phyloP scores from a whole-genome alignment of 2,329 filamentous ascomycete species.

The Didymella sp. region DNA sequence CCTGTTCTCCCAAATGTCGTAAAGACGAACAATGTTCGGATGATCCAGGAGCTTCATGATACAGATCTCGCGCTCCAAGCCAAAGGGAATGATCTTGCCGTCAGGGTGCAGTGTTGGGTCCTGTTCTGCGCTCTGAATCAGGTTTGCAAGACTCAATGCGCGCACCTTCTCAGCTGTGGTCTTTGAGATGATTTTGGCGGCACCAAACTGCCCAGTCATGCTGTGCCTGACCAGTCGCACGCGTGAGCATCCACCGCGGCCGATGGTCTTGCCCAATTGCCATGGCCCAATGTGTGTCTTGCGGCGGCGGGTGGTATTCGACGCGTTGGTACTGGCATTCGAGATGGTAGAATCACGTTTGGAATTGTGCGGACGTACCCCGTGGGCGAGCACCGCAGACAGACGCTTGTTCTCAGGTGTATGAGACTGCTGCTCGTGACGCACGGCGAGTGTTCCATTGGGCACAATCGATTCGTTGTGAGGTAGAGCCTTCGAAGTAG shows the following conservation, averaged over 20 bases:
- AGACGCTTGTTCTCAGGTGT: constrained; percentile 60
- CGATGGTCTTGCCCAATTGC: constrained; percentile 87
- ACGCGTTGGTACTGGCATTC: constrained; percentile 62
- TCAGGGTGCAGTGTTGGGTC: constrained; percentile 60
- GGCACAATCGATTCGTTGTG: constrained; percentile 56
- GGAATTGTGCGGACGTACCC: constrained; percentile 56
- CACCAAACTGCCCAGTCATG: constrained; percentile 79
- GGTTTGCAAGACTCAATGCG: constrained; percentile 81
- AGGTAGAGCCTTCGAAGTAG: constrained; percentile 40
- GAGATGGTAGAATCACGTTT: constrained; percentile 61
- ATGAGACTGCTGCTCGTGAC: constrained; percentile 39
- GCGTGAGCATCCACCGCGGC: constrained; percentile 86
- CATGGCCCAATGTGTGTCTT: constrained; percentile 89
- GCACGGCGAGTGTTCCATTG: constrained; percentile 54
- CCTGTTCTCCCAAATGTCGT: constrained; percentile 97
- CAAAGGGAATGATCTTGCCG: constrained; percentile 78
- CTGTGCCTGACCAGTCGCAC: constrained; percentile 86
- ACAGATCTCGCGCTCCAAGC: constrained; percentile 92
- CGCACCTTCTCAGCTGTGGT: constrained; percentile 77
- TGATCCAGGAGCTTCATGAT: constrained; percentile 97
- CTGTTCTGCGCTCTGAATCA: constrained; percentile 75
- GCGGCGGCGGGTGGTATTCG: constrained; percentile 57
- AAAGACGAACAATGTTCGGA: constrained; percentile 90
- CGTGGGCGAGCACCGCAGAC: constrained; percentile 59
- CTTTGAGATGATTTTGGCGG: constrained; percentile 95